Percentiles rank a stretch among this genome's conserved stretches.
These are phyloP conservation scores for Myxozyma lipomycoides DNA, from an alignment of 805 yeast genomes.

Conservation along the genomic window DNA sequence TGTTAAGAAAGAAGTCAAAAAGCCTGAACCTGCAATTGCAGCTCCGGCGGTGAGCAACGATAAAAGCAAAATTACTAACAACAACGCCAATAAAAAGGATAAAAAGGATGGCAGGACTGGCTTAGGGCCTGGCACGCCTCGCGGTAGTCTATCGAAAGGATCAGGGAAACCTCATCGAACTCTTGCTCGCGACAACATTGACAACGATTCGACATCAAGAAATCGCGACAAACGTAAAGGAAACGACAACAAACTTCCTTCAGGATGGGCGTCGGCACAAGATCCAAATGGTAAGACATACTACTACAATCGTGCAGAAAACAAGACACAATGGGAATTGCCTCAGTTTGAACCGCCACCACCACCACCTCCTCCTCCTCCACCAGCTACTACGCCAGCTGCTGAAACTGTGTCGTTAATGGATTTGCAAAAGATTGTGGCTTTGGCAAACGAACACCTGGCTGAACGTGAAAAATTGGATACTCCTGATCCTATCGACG, in stretches of 20 bases:
- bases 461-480: conserved; percentile 40
- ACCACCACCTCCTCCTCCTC: conserved; percentile 34
- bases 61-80: too few relatives aligned
- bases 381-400: conserved; percentile 24
- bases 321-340: conserved; percentile 56
- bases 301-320: conserved; percentile 51
- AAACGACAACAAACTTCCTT: conserved; percentile 34
- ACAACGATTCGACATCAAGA: neutral
- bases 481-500: conserved; percentile 1
- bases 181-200: neutral
- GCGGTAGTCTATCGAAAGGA: neutral
- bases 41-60: neutral
- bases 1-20: conserved; percentile 4
- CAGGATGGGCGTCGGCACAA: conserved; percentile 62
- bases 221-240: too few relatives aligned
- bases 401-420: conserved; percentile 23
- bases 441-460: conserved; percentile 37
- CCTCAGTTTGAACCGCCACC: conserved; percentile 42
- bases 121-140: neutral
- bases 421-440: conserved; percentile 42
- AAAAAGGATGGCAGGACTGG: neutral
- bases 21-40: neutral
- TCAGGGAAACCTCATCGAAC: neutral
- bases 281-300: conserved; percentile 47
- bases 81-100: neutral